Percentiles rank a stretch among this genome's conserved stretches.
Conservation (phyloP, 495 filamentous ascomycete species). For the Achaetomiella virescens region DNA sequence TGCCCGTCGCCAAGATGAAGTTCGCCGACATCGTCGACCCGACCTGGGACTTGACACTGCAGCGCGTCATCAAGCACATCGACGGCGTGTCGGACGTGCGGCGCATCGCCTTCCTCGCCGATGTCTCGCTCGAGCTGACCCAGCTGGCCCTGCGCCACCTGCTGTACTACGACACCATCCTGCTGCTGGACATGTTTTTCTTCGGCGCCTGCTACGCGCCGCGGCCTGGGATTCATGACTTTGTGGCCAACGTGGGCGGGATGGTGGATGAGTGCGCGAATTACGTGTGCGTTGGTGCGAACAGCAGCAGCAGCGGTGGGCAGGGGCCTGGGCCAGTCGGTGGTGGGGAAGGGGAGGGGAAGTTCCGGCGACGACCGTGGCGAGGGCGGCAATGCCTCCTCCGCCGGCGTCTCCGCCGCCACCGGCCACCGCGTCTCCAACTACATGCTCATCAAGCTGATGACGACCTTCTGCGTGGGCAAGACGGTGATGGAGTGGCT, state of each 20-base stretch:
- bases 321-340: neutral
- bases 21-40: constrained; percentile 65
- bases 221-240: constrained; percentile 64
- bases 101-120: constrained; percentile 73
- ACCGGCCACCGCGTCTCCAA: constrained; percentile 36
- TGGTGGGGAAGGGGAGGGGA: neutral
- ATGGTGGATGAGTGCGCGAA: constrained; percentile 80
- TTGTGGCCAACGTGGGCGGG: constrained; percentile 59
- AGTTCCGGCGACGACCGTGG: neutral
- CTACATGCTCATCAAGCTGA: constrained; percentile 60
- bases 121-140: constrained; percentile 76
- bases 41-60: constrained; percentile 88
- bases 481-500: constrained; percentile 79
- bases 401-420: neutral
- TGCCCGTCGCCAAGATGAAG: constrained; percentile 82
- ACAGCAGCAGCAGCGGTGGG: neutral
- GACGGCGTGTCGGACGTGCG: constrained; percentile 85
- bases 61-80: constrained; percentile 73
- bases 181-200: constrained; percentile 88
- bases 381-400: neutral
- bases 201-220: constrained; percentile 86
- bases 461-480: constrained; percentile 70
- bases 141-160: constrained; percentile 81
- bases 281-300: constrained; percentile 55
- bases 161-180: constrained; percentile 80